Evolutionary conservation across 2,329 filamentous ascomycete species (phyloP).

Genomic region (Verticillium longisporum): DNA sequence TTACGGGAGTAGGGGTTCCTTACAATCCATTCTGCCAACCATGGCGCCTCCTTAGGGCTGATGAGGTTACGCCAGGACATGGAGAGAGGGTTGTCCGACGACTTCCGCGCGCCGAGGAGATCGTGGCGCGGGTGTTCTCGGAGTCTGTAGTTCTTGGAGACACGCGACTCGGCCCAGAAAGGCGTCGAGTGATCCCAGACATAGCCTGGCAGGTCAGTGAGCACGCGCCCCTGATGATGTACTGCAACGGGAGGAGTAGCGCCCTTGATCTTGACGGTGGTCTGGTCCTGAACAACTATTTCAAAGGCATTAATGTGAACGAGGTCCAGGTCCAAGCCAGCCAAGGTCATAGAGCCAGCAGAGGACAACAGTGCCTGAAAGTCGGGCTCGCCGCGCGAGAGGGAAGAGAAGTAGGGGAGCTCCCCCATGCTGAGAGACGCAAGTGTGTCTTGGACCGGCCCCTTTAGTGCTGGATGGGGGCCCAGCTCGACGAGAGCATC

Average conservation of each 20-base stretch:
- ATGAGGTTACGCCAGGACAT: constrained; percentile 29
- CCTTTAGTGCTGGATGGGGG: no score
- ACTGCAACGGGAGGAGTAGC: constrained; percentile 15
- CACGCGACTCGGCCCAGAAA: constrained; percentile 25
- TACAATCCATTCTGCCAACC: constrained; percentile 15
- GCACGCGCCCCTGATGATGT: background rate
- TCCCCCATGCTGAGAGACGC: no score
- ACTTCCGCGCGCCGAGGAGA: constrained; percentile 25
- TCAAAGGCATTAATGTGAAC: constrained; percentile 41
- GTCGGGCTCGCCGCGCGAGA: background rate
- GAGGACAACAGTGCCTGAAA: constrained; percentile 19
- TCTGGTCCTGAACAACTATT: constrained; percentile 39
- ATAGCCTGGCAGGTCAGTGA: constrained; percentile 17
- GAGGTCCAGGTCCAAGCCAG: constrained; percentile 38
- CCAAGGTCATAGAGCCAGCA: no score
- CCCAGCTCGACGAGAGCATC: no score
- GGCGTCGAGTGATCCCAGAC: constrained; percentile 20
- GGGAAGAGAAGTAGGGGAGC: no score
- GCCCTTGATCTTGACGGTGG: no score
- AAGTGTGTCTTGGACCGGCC: background rate
- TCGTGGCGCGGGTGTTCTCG: constrained; percentile 22
- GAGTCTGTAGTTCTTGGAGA: constrained; percentile 19
- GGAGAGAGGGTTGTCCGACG: constrained; percentile 21
- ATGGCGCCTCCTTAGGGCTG: constrained; percentile 29
- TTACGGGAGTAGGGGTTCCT: no score